Conservation (phyloP, 495 filamentous ascomycete genomes). For the Neurospora pannonica region DNA sequence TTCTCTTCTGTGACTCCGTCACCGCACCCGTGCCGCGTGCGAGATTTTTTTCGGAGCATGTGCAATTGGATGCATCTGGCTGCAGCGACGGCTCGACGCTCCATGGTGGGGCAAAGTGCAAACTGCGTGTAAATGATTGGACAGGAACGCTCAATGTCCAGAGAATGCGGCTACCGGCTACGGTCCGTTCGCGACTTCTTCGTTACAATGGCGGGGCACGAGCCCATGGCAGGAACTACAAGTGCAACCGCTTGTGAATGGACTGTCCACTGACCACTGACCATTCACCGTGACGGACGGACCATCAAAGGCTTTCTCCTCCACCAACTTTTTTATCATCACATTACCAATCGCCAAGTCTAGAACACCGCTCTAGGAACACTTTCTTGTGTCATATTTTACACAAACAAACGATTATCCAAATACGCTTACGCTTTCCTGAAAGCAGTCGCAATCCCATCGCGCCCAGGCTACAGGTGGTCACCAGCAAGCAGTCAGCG, state of each 20-base stretch:
- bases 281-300: not conserved
- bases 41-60: not conserved
- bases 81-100: not conserved
- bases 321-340: not conserved
- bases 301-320: not conserved
- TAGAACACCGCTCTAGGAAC: not conserved
- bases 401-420: not conserved
- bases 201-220: not conserved
- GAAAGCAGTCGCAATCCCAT: not conserved
- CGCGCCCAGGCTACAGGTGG: not conserved
- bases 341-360: not conserved
- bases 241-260: not conserved
- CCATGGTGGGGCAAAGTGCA: not conserved
- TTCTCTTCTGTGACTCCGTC: not conserved
- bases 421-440: not conserved
- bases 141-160: not conserved
- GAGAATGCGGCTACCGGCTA: not conserved
- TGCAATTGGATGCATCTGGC: not conserved
- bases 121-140: not conserved
- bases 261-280: not conserved
- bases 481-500: not conserved
- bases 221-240: not conserved
- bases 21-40: not conserved
- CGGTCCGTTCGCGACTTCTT: not conserved
- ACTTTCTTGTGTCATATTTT: not conserved